Evolutionary conservation across 2,329 filamentous ascomycete genomes (phyloP).

Genomic region (Graphilbum ipis-grandicollis): DNA sequence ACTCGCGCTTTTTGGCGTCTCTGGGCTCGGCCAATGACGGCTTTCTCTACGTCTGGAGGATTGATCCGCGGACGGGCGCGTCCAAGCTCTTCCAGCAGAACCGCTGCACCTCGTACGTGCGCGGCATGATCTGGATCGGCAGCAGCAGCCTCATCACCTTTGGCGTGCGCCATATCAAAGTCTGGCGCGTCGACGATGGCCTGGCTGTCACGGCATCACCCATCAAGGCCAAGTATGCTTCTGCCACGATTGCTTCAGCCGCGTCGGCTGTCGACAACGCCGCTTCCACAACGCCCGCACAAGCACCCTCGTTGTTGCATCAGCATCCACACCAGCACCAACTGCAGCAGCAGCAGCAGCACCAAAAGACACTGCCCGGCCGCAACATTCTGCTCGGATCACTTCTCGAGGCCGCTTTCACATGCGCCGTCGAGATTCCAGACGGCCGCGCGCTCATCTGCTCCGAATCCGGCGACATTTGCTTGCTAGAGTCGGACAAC

Average conservation of each 20-base stretch:
- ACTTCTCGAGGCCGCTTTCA: slow-evolving; percentile 72
- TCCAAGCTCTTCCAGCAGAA: slow-evolving; percentile 71
- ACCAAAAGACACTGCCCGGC: slow-evolving; percentile 45
- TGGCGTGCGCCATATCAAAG: slow-evolving; percentile 80
- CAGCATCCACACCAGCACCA: slow-evolving; percentile 15
- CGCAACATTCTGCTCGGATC: slow-evolving; percentile 75
- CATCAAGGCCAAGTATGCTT: slow-evolving; percentile 41
- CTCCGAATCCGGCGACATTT: slow-evolving; percentile 79
- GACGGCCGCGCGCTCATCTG: slow-evolving; percentile 64
- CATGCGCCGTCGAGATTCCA: slow-evolving; percentile 54
- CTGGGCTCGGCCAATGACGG: slow-evolving; percentile 83
- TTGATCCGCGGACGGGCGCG: slow-evolving; percentile 66
- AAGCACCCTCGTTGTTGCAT: no score
- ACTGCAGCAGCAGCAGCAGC: not conserved
- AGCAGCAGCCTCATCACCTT: slow-evolving; percentile 64
- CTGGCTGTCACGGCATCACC: slow-evolving; percentile 25
- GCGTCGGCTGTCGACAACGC: no score
- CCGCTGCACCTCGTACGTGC: slow-evolving; percentile 76
- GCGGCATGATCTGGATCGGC: slow-evolving; percentile 82
- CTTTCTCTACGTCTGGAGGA: slow-evolving; percentile 79
- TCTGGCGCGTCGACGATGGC: slow-evolving; percentile 70
- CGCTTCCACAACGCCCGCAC: no score
- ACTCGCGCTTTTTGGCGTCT: slow-evolving; percentile 74
- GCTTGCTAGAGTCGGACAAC: slow-evolving; percentile 61
- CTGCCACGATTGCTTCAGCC: slow-evolving; percentile 23